Conservation (phyloP, 2,329 filamentous ascomycete genomes). For the Ophiostoma perfectum region DNA sequence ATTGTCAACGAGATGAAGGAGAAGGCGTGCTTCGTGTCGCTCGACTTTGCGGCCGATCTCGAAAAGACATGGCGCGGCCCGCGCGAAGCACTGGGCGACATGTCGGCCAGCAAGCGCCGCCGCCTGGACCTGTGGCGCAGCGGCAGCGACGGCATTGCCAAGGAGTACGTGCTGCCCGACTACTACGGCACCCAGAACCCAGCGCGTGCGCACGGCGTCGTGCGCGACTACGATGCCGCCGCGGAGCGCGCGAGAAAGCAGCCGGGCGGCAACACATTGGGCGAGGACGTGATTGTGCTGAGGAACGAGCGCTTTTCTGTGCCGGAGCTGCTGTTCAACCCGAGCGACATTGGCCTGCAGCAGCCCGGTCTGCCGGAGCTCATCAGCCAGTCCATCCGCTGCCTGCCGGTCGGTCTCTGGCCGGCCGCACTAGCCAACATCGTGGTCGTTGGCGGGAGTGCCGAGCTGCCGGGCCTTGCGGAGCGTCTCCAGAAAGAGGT, state of each 20-base stretch:
- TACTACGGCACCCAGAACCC: slow-evolving; percentile 41
- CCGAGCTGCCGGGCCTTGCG: slow-evolving; percentile 73
- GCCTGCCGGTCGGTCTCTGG: slow-evolving; percentile 75
- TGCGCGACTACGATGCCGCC: slow-evolving; percentile 70
- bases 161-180: slow-evolving; percentile 91
- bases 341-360: slow-evolving; percentile 71
- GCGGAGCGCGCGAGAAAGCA: slow-evolving; percentile 29
- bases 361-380: slow-evolving; percentile 77
- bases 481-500: slow-evolving; percentile 72
- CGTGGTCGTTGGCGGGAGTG: slow-evolving; percentile 81
- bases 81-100: slow-evolving; percentile 30
- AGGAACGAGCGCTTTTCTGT: slow-evolving; percentile 89
- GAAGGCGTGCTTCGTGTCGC: slow-evolving; percentile 73
- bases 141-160: slow-evolving; percentile 58
- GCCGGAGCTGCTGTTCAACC: slow-evolving; percentile 84
- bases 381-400: slow-evolving; percentile 71
- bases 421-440: slow-evolving; percentile 81
- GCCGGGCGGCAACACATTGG: slow-evolving; percentile 40
- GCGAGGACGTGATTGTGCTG: slow-evolving; percentile 78
- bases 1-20: slow-evolving; percentile 97
- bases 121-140: slow-evolving; percentile 45
- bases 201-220: slow-evolving; percentile 55
- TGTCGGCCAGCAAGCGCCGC: slow-evolving; percentile 44
- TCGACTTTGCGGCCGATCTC: slow-evolving; percentile 70
- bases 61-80: slow-evolving; percentile 81